Base-by-base conservation (phyloP, 2,329 filamentous ascomycete species). In the Exophiala aquamarina region DNA sequence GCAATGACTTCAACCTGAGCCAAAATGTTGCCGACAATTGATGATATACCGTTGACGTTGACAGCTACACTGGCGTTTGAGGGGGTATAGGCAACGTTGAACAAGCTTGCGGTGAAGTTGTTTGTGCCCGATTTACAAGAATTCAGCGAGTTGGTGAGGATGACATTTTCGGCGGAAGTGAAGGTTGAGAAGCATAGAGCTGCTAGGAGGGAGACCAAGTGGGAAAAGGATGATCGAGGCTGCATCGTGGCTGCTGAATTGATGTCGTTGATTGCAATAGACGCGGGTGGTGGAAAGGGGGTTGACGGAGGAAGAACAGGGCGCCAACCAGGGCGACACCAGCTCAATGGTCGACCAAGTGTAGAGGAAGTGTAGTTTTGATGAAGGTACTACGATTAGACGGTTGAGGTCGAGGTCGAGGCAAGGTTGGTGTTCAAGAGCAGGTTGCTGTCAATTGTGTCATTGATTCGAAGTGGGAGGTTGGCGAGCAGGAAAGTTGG, bases 61-160 rank as follows among this genome's bases (percentile, higher is more conserved):
- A 94, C 81, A 44, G 76, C 73, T 43, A 92, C 76, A 23, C 83
- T 84, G 59, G 78, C 77, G 70, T 95, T 94, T 64, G 77, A 71
- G 1, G 76, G 65, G 9, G 74, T 71, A 66, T 84, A 83, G 49
- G 78, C 65, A 36, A 95, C 86, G 59, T 94, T 86, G 80, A 96
- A 95, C 49, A 93, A 78, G 59, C 86, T 90, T 60, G 91, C 90
- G 3, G 87, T 87, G 69, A 96, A 94, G 63, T 83, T 84, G 63
- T 83, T 84, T 20, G 87, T 92, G 69, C 92, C 85, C 49, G 82
- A 75, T 76, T 91, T 87, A 70, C 91, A 96, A 37, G 86, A 79
- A 68, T 88, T 90, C 59, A 96, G 79, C 19, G 91, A 94, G 64
- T 80, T 87, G 46, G 91, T 93, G 60, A 84, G 76, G 61, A 97